Evolutionary conservation across 2,329 filamentous ascomycete species (phyloP).

Genomic region (Sclerotinia sclerotiorum): DNA sequence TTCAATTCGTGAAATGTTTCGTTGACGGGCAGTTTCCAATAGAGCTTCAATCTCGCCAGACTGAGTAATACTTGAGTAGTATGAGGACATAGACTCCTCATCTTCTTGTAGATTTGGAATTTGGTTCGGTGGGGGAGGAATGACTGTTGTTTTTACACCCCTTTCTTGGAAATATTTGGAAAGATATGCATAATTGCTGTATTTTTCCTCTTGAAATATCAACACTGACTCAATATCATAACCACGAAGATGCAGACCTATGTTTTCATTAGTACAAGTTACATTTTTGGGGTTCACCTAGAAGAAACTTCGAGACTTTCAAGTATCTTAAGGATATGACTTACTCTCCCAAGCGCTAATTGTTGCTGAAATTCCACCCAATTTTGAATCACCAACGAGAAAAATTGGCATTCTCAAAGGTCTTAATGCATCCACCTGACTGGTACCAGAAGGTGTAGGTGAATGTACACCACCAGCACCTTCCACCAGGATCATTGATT

Average conservation of each 20-base stretch:
- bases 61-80: constrained; percentile 56
- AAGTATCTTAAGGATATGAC: neutral
- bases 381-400: constrained; percentile 70
- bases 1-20: constrained; percentile 56
- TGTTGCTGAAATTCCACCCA: constrained; percentile 78
- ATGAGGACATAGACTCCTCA: constrained; percentile 56
- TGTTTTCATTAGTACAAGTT: neutral
- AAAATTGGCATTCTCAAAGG: constrained; percentile 71
- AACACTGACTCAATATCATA: constrained; percentile 73
- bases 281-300: neutral
- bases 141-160: constrained; percentile 54
- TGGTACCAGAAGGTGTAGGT: constrained; percentile 70
- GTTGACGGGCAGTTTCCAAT: constrained; percentile 51
- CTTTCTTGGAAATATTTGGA: constrained; percentile 63
- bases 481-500: constrained; percentile 69
- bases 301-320: rapidly evolving
- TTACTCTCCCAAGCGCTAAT: constrained; percentile 71
- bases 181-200: constrained; percentile 69
- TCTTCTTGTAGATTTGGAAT: constrained; percentile 47
- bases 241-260: constrained; percentile 70
- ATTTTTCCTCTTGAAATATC: constrained; percentile 65
- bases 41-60: constrained; percentile 46
- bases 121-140: constrained; percentile 59
- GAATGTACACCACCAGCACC: constrained; percentile 83
- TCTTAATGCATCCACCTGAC: constrained; percentile 76